A percentile compares a stretch with the other conserved stretches of the same genome.
These are phyloP conservation scores for Lenwebbia sp. DNA, from an alignment of 345 rosid species.

Conservation along the genomic window DNA sequence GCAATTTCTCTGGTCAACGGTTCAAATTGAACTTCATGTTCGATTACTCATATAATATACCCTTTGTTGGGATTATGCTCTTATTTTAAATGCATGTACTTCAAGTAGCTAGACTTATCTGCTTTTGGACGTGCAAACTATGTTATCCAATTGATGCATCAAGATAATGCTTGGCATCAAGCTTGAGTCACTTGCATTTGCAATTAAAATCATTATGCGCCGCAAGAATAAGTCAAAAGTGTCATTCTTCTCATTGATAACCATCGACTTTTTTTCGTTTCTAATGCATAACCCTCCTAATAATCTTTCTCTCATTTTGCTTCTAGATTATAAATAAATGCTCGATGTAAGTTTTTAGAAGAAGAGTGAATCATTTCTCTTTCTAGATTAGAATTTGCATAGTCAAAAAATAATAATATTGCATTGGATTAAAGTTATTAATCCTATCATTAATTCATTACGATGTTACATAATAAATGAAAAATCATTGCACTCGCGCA, in stretches of 20 bases:
- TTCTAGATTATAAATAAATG: neutral
- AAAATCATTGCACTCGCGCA: neutral
- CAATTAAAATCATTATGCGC: neutral
- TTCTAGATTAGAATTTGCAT: neutral
- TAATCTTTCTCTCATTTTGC: neutral
- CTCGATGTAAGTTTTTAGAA: neutral
- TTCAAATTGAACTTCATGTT: neutral
- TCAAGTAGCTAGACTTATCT: too few species aligned
- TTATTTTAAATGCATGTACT: neutral
- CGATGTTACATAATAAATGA: neutral
- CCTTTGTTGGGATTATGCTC: neutral
- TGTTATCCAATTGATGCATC: neutral
- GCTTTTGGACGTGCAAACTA: too few species aligned
- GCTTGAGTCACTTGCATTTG: neutral
- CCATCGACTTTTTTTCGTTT: neutral
- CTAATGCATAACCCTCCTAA: neutral
- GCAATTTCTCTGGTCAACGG: neutral
- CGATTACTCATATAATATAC: neutral
- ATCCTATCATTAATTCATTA: neutral
- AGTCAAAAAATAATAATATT: neutral
- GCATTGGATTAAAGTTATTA: neutral
- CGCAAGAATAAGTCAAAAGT: neutral
- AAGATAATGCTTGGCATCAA: neutral
- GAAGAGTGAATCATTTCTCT: neutral
- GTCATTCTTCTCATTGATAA: neutral